Conservation (phyloP, 2,329 filamentous ascomycete genomes). For the Diaporthe sp. region DNA sequence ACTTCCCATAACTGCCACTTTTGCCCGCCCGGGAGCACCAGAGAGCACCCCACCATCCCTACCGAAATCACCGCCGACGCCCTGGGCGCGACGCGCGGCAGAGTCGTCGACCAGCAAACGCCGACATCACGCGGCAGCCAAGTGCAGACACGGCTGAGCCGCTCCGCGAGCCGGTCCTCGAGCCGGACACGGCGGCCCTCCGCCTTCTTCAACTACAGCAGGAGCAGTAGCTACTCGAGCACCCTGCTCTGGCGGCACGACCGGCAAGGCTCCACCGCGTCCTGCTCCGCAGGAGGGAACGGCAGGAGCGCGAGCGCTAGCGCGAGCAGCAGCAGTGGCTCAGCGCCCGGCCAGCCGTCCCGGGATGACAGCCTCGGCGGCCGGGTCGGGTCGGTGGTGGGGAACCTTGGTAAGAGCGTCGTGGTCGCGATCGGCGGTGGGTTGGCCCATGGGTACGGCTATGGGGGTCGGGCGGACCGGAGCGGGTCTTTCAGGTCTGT, state of each 20-base stretch:
- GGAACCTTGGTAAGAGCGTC: slow-evolving; percentile 4
- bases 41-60: not conserved
- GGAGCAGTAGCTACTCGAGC: slow-evolving; percentile 28
- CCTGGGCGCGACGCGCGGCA: slow-evolving; percentile 1
- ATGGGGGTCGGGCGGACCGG: not conserved
- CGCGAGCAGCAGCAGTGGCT: not conserved
- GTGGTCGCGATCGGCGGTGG: slow-evolving; percentile 3
- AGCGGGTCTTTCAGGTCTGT: not conserved
- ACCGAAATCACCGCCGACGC: slow-evolving; percentile 9
- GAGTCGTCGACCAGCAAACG: not conserved
- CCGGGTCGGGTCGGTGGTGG: slow-evolving; percentile 25
- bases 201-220: slow-evolving; percentile 18
- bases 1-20: slow-evolving; percentile 15
- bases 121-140: not conserved
- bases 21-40: not conserved
- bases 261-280: no score
- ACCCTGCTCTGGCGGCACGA: slow-evolving; percentile 31
- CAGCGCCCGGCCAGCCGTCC: not conserved
- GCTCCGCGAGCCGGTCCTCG: not conserved
- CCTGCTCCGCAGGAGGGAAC: not conserved
- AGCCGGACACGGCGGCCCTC: not conserved
- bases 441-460: slow-evolving; percentile 20
- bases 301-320: not conserved
- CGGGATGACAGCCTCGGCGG: not conserved
- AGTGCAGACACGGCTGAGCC: not conserved